Base-by-base conservation (phyloP, 2,329 filamentous ascomycete genomes). In the Fusarium tjaetaba region DNA sequence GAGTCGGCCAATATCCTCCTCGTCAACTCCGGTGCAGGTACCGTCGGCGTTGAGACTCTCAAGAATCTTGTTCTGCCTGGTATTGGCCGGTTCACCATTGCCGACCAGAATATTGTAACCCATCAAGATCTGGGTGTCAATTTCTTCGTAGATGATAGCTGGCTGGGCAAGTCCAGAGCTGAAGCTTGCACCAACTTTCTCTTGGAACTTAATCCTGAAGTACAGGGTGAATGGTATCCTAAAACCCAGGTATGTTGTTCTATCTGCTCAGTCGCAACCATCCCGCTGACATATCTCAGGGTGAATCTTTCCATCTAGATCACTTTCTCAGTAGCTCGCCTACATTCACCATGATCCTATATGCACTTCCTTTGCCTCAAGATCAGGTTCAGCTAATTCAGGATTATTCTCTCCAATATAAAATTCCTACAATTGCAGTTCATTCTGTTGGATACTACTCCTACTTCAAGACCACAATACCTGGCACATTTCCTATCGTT, bases 61-160 rank as follows among this genome's bases (percentile, higher is more conserved):
- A 99, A 99, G 87, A 99, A 99, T 80, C 89, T 99, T n/a, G 94
- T 99, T 7, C 86, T 99, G 14, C 96, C 96, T 65, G 94, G 91
- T 91, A 93, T 98, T 77, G 97, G 96, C 14, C 90, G 91, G 32
- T 99, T 98, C 81, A 97, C 94, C 2, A 97, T 99, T 70, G 92
- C 93, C 59, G 96, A 99, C 78, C 91, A 93, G 11, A 89, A 91
- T 3, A 82, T 88, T 5, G 95, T 99, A n/a, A 86, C 86, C 2
- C 92, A 97, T 75, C 87, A 91, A 46, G 96, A 99, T 78, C 86
- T 99, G 45, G 96, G 97, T 9, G 92, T 98, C 71, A 99, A 99
- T 84, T 99, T 99, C 87, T 99, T 99, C 79, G 86, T 99, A 1
- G 94, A 97, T 70, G 91, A 96, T 76, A 85, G 87, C 55, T 92